These are phyloP conservation scores for Cutaneotrichosporon curvatum DNA, from an alignment of 1,284 basidiomycete species.

Conservation along the genomic window DNA sequence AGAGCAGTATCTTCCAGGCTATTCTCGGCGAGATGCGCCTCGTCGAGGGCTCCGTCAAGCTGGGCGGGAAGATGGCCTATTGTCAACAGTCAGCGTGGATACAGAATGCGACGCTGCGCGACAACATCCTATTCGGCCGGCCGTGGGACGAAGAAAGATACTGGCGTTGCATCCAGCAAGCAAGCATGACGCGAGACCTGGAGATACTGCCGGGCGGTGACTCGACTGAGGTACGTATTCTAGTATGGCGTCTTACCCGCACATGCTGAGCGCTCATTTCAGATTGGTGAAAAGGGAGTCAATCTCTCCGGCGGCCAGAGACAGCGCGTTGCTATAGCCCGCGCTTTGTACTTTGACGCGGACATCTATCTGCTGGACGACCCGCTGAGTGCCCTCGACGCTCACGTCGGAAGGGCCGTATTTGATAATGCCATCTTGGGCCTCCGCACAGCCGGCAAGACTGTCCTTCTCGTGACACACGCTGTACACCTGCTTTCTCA, in stretches of 20 bases:
- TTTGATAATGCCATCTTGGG: conserved; percentile 75
- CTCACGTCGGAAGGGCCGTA: conserved; percentile 74
- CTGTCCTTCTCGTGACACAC: conserved; percentile 60
- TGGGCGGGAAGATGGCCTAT: conserved; percentile 68
- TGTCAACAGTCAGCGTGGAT: conserved; percentile 77
- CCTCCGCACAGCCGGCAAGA: conserved; percentile 55
- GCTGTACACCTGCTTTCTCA: conserved; percentile 46
- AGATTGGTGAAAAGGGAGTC: conserved; percentile 41
- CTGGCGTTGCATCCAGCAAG: conserved; percentile 57
- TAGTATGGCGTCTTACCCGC: neutral
- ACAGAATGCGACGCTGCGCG: conserved; percentile 63
- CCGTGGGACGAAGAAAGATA: conserved; percentile 61
- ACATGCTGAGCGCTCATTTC: neutral
- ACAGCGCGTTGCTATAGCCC: conserved; percentile 56
- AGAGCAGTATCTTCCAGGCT: conserved; percentile 64
- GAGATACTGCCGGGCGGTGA: conserved; percentile 66
- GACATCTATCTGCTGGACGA: conserved; percentile 71
- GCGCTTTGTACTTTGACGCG: conserved; percentile 75
- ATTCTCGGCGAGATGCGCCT: conserved; percentile 63
- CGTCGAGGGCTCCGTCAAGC: conserved; percentile 52
- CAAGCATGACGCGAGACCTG: conserved; percentile 60
- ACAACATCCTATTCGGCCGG: conserved; percentile 59
- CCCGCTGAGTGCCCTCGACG: conserved; percentile 68
- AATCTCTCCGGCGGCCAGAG: conserved; percentile 44
- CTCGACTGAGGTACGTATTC: conserved; percentile 51